Percentiles rank a stretch among this genome's conserved stretches.
Evolutionary conservation across 192 early-diverging fungal species (phyloP).

Genomic region (Linnemannia hyalina): DNA sequence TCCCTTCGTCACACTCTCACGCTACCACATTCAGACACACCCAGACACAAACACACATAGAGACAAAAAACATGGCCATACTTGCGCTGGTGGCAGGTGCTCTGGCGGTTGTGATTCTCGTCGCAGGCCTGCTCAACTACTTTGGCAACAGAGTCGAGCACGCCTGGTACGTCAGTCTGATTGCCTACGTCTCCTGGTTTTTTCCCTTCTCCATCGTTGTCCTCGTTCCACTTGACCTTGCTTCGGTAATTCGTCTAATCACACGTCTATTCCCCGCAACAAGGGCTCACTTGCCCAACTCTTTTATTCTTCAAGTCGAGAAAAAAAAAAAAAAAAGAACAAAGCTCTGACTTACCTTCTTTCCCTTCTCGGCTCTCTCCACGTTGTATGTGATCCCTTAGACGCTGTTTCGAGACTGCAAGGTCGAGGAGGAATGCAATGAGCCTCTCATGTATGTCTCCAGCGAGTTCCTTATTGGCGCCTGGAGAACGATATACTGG

Average conservation of each 20-base stretch:
- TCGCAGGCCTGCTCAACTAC: slow-evolving; percentile 74
- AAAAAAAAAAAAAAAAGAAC: slow-evolving; percentile 9
- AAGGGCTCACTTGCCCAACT: background rate
- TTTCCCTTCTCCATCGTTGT: slow-evolving; percentile 93
- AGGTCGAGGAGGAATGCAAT: slow-evolving; percentile 68
- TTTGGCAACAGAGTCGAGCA: slow-evolving; percentile 82
- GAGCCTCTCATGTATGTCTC: slow-evolving; percentile 84
- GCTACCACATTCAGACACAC: background rate
- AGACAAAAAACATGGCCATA: slow-evolving; percentile 19
- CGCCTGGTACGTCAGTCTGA: slow-evolving; percentile 88
- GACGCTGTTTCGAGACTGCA: slow-evolving; percentile 80
- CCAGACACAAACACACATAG: background rate
- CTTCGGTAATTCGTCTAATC: slow-evolving; percentile 64
- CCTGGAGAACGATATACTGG: slow-evolving; percentile 94
- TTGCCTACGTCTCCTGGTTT: slow-evolving; percentile 85
- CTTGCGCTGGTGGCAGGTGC: slow-evolving; percentile 63
- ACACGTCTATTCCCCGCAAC: slow-evolving; percentile 2
- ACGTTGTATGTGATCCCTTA: slow-evolving; percentile 29
- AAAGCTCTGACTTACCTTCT: background rate
- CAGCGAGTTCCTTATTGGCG: slow-evolving; percentile 73
- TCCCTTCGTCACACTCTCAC: background rate
- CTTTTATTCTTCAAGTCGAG: slow-evolving; percentile 12
- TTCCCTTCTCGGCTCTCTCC: background rate
- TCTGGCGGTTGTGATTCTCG: slow-evolving; percentile 67
- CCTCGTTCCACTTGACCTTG: slow-evolving; percentile 90